These are phyloP conservation scores for Penicillium sp. DNA, from an alignment of 2,329 filamentous ascomycete genomes.

Conservation along the genomic window DNA sequence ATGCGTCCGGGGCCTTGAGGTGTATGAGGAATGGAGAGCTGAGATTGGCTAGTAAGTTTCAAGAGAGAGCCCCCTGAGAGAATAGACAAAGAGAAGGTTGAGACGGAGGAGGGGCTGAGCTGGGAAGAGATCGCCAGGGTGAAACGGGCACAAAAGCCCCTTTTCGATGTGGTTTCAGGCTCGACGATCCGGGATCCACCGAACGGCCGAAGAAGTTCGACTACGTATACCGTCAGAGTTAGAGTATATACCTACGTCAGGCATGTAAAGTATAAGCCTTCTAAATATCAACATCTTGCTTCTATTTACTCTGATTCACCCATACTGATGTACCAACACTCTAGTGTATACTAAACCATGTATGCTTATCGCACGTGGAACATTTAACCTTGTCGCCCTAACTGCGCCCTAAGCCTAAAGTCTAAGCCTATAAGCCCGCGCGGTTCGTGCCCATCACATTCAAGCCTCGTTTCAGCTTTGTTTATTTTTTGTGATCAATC, in stretches of 20 bases:
- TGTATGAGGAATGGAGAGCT: background rate
- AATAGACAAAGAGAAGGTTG: constrained; percentile 3
- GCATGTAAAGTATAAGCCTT: background rate
- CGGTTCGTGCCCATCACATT: background rate
- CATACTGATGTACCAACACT: background rate
- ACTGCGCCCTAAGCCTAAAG: background rate
- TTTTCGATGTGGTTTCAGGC: constrained; percentile 16
- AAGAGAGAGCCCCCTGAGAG: constrained; percentile 10
- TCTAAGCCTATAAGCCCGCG: background rate
- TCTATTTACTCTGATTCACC: too few species aligned
- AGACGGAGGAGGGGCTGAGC: constrained; percentile 23
- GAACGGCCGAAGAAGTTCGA: constrained; percentile 13
- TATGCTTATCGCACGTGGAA: background rate
- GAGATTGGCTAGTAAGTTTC: constrained; percentile 8
- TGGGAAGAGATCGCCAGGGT: constrained; percentile 26
- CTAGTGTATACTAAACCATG: background rate
- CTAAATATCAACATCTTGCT: too few species aligned
- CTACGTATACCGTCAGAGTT: background rate
- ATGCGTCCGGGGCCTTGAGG: background rate
- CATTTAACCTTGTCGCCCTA: background rate
- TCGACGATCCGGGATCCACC: constrained; percentile 7
- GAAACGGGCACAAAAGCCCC: constrained; percentile 18
- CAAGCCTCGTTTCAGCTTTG: background rate
- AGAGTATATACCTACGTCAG: background rate
- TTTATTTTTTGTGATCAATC: background rate